Base-by-base conservation (phyloP, 2,329 filamentous ascomycete species). In the Parasarocladium wereldwijsianum region DNA sequence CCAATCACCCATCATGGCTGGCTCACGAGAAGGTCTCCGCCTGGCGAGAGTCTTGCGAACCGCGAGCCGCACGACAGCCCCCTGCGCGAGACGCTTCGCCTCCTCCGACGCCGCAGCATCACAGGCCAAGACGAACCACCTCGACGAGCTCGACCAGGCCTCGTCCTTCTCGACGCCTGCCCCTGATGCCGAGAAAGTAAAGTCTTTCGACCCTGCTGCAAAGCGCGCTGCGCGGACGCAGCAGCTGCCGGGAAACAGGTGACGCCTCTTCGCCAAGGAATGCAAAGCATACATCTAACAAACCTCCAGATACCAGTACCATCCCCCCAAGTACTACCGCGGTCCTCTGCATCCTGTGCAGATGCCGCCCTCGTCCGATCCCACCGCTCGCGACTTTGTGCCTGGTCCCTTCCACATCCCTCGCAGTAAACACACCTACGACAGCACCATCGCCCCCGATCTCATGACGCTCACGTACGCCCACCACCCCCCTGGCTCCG, bases 311-410 rank as follows among this genome's bases (percentile, higher is more conserved):
- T 98, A 96, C 60, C 82, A 93, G 57, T 96, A 80, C 56, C 84
- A 86, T 40, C 78, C 87, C 29, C 90, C 90, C 38, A 90, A 87
- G 60, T 98, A 86, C 67, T 76, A 93, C 55, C 82, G 87, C 46
- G 90, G 90, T 33, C 86, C 86, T 39, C 66, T 96, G 15, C 86
- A 96, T 51, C 90, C 90, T 29, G 75, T 94, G 46, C 84, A 93
- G 59, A 81, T 84, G 35, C 87, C 84, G n/a, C 68, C 75, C 22
- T 70, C 76, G 30, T 90, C 86, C 38, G 82, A 94, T 45, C 86
- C 86, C 1, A 70, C 78, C 17, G 93, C 90, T 35, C 79, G 90
- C 49, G 66, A 84, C 48, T 98, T 90, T 53, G 65, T 81, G 16
- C 86, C 90, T 1, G 90, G 90, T 0, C 90, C 90, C 2, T 98